A percentile compares a stretch with the other conserved stretches of the same genome.
phyloP scores from a whole-genome alignment of 805 yeast species.

The Limtongozyma cylindracea region DNA sequence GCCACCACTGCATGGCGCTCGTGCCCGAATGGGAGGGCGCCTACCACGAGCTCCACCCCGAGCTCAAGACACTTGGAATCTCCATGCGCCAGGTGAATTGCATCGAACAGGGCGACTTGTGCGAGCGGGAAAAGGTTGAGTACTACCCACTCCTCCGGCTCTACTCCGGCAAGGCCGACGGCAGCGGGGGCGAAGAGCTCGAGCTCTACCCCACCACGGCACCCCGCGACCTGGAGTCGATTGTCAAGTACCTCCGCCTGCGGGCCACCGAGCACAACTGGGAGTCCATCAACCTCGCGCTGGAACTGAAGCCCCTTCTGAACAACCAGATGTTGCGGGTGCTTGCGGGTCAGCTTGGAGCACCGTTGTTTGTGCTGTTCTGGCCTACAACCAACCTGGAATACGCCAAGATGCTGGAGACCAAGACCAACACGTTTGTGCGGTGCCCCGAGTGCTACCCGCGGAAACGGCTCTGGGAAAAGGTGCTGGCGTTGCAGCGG shows the following conservation, averaged over 20 bases:
- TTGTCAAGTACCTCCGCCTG: conserved; percentile 19
- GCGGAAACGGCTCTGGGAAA: conserved; percentile 5
- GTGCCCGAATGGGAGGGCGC: conserved; percentile 71
- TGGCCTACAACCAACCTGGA: conserved; percentile 32
- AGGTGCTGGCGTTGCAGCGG: conserved; percentile 22
- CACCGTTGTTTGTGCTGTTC: conserved; percentile 34
- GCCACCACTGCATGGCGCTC: conserved; percentile 54
- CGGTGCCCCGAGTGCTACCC: too few species aligned
- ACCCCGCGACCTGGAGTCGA: conserved; percentile 7
- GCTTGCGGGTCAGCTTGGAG: conserved; percentile 20
- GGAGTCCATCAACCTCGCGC: conserved; percentile 25
- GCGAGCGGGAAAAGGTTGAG: conserved; percentile 33
- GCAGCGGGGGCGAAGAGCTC: conserved; percentile 10
- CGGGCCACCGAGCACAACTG: conserved; percentile 22
- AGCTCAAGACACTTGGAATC: conserved; percentile 16
- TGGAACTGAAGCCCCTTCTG: conserved; percentile 22
- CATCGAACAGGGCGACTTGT: conserved; percentile 65
- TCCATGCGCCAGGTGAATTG: conserved; percentile 67
- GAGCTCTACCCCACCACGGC: conserved; percentile 32
- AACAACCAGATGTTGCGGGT: conserved; percentile 13
- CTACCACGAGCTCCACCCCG: conserved; percentile 19
- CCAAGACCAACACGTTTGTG: too few species aligned
- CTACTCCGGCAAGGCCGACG: conserved; percentile 21
- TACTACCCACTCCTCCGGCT: conserved; percentile 53
- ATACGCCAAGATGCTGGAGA: conserved; percentile 10